Evolutionary conservation across 1,139 yeast species (phyloP).

Genomic region (Nakaseomyces bracarensis): DNA sequence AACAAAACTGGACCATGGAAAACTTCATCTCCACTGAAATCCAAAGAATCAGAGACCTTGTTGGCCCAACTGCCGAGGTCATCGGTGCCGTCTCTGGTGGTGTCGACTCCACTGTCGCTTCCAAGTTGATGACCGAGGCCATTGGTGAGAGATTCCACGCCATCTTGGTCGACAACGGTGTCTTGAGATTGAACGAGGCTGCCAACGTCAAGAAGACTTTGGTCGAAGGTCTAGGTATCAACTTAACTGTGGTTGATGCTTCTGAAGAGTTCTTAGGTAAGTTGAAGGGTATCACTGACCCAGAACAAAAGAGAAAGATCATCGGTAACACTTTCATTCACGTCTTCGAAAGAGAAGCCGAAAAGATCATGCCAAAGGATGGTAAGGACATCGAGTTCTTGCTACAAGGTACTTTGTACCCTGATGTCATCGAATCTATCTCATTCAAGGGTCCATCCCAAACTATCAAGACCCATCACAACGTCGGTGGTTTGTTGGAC

Average conservation of each 20-base stretch:
- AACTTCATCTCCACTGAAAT: slow-evolving; percentile 96
- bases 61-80: slow-evolving; percentile 97
- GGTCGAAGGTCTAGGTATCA: slow-evolving; percentile 88
- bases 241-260: slow-evolving; percentile 91
- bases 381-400: slow-evolving; percentile 88
- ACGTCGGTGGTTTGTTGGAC: slow-evolving; percentile 95
- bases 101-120: slow-evolving; percentile 98
- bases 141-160: slow-evolving; percentile 99
- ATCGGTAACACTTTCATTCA: slow-evolving; percentile 97
- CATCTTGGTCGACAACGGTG: slow-evolving; percentile 94
- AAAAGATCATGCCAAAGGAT: slow-evolving; percentile 78
- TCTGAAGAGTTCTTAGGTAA: slow-evolving; percentile 78
- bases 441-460: slow-evolving; percentile 99
- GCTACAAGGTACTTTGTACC: slow-evolving; percentile 95
- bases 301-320: slow-evolving; percentile 97
- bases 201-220: slow-evolving; percentile 78
- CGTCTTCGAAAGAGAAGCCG: slow-evolving; percentile 94
- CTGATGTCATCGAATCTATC: slow-evolving; percentile 96
- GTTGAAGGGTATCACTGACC: slow-evolving; percentile 92
- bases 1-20: slow-evolving; percentile 95
- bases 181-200: slow-evolving; percentile 92
- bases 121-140: slow-evolving; percentile 95
- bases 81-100: slow-evolving; percentile 99
- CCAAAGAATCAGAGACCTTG: slow-evolving; percentile 77
- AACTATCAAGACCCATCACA: slow-evolving; percentile 98